These are phyloP conservation scores for Rhododendron kiyosumense DNA, from an alignment of 148 eudicot genomes.

Conservation along the genomic window DNA sequence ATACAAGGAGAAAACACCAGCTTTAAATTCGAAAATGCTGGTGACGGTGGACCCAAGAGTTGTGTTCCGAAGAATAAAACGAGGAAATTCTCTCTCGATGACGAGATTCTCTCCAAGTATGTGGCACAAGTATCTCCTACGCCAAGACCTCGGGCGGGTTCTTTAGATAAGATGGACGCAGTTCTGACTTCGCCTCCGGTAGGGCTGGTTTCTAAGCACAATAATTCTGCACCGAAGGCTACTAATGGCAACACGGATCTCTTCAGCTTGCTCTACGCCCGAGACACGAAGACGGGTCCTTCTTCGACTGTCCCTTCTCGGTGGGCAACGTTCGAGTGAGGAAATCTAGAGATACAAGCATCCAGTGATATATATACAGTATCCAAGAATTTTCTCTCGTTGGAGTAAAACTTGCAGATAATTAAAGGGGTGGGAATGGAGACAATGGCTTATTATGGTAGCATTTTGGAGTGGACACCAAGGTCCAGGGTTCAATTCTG, in stretches of 20 bases:
- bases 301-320: slow-evolving; percentile 29
- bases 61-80: slow-evolving; percentile 35
- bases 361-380: not conserved
- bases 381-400: not conserved
- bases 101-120: slow-evolving; percentile 27
- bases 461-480: not conserved
- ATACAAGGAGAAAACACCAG: slow-evolving; percentile 7
- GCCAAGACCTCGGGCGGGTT: slow-evolving; percentile 41
- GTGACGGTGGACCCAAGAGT: not conserved
- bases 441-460: not conserved
- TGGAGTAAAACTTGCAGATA: not conserved
- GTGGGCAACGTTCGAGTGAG: slow-evolving; percentile 61
- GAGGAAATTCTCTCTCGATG: slow-evolving; percentile 52
- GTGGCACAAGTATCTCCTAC: slow-evolving; percentile 22
- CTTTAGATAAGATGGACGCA: slow-evolving; percentile 32
- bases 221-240: slow-evolving; percentile 8
- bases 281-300: slow-evolving; percentile 17
- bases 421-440: not conserved
- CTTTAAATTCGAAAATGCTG: not conserved
- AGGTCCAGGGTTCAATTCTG: not conserved
- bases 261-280: slow-evolving; percentile 26
- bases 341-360: not conserved
- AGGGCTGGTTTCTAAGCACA: not conserved
- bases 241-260: slow-evolving; percentile 22
- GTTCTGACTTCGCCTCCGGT: slow-evolving; percentile 17